Conservation (phyloP, 2,329 filamentous ascomycete species). For the Uncinocarpus reesii region DNA sequence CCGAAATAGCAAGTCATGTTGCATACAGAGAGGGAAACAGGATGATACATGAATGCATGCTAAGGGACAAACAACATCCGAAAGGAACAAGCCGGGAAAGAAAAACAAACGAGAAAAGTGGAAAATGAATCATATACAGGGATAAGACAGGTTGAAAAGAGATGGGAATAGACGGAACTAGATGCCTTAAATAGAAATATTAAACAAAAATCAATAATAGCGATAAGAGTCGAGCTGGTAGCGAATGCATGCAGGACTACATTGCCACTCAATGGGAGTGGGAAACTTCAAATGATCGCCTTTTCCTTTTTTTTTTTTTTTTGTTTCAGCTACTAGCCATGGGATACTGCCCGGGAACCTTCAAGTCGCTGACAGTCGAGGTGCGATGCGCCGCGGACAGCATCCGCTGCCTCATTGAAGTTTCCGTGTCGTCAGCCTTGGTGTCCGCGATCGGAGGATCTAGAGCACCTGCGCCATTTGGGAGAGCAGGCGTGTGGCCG, state of each 20-base stretch:
- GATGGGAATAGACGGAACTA: not conserved
- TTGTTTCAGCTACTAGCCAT: conserved; percentile 1
- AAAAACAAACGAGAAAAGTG: not conserved
- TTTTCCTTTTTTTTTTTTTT: no score
- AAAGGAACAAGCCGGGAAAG: not conserved
- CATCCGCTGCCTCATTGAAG: not conserved
- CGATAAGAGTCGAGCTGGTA: not conserved
- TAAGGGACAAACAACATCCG: not conserved
- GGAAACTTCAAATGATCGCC: no score
- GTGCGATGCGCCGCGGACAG: conserved; percentile 31
- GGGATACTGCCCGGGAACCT: conserved; percentile 60
- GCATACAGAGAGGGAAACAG: no score
- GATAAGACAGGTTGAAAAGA: conserved; percentile 1
- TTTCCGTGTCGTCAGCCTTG: not conserved
- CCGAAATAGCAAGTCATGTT: no score
- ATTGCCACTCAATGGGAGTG: no score
- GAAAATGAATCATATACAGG: not conserved
- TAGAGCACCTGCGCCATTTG: not conserved
- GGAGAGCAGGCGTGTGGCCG: not conserved
- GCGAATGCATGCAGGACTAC: no score
- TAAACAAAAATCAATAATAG: not conserved
- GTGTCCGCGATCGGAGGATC: not conserved
- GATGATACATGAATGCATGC: not conserved
- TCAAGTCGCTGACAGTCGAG: conserved; percentile 53
- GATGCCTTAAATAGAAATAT: not conserved